Evolutionary conservation across 148 eudicot genomes (phyloP).

Genomic region (Talinum fruticosum): DNA sequence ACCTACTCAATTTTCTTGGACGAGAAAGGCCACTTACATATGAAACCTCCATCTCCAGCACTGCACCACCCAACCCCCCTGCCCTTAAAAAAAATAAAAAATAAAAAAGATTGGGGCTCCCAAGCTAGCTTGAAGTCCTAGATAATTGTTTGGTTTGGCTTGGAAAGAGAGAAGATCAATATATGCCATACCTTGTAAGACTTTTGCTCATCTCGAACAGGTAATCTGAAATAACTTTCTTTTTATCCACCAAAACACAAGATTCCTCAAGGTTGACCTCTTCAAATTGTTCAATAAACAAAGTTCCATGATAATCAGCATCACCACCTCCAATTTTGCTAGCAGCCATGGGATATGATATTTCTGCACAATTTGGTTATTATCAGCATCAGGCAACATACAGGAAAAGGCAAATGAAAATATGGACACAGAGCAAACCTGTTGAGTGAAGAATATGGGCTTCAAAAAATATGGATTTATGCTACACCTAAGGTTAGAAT

Average conservation of each 20-base stretch:
- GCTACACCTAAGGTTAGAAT: too few species aligned
- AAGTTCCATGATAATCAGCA: constrained; percentile 9
- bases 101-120: too few species aligned
- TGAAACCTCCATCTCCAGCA: too few species aligned
- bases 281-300: background rate
- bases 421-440: background rate
- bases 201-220: constrained; percentile 4
- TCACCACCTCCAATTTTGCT: constrained; percentile 27
- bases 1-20: too few species aligned
- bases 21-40: too few species aligned
- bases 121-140: background rate
- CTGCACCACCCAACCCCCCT: too few species aligned
- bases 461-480: background rate
- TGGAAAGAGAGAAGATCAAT: background rate
- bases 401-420: background rate
- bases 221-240: constrained; percentile 7
- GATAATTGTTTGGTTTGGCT: background rate
- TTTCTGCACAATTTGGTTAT: constrained; percentile 15
- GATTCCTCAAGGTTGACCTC: constrained; percentile 29
- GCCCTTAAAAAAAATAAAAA: too few species aligned
- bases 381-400: background rate
- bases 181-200: constrained; percentile 37
- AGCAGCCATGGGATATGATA: constrained; percentile 19
- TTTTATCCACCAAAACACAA: constrained; percentile 33
- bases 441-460: background rate